Base-by-base conservation (phyloP, 331 rosid genomes). In the Cydonia oblonga region DNA sequence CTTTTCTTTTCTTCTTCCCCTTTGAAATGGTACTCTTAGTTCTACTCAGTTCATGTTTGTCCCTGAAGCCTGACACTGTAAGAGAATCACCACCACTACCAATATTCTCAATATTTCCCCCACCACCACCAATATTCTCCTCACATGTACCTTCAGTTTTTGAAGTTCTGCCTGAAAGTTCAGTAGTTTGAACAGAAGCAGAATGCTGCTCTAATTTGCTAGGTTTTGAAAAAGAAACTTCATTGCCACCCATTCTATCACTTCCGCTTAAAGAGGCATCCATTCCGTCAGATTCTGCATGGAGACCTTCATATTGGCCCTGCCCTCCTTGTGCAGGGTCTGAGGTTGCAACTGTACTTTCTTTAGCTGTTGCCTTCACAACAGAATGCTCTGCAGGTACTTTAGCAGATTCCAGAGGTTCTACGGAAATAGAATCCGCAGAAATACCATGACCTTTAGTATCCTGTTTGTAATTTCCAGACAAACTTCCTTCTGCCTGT, bases 1-100 rank as follows among this genome's bases (percentile, higher is more conserved):
- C 96, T 79, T 29, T 84, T 25, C 28, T 74, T 82, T 87, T 90
- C 86, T 85, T 89, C 86, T 65, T 93, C 28, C 54, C 81, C 74
- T 56, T 90, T n/a, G 78, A 7, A 54, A 66, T 2, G 57, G 57
- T 28, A 76, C 73, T 28, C 82, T 90, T 93, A 63, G 60, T 64
- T 84, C 81, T 85, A 76, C 51, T 85, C 73, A 79, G 80, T 66
- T 90, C 97, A 8, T 73, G 80, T 76, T 75, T 93, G 63, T 90
- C 92, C 77, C 84, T 85, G 38, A 81, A 66, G 58, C 75, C 85
- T 22, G 71, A 69, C 26, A 70, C 62, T 23, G 80, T 70, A 82
- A 79, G 82, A 22, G 82, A 74, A 53, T 58, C 66, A 29, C 49
- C 70, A 78, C 75, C 72, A 40, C 33, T 66, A 60, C 38, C 80